Evolutionary conservation across 108 stramenopile genomes (phyloP).

Genomic region (Parmales sp.): DNA sequence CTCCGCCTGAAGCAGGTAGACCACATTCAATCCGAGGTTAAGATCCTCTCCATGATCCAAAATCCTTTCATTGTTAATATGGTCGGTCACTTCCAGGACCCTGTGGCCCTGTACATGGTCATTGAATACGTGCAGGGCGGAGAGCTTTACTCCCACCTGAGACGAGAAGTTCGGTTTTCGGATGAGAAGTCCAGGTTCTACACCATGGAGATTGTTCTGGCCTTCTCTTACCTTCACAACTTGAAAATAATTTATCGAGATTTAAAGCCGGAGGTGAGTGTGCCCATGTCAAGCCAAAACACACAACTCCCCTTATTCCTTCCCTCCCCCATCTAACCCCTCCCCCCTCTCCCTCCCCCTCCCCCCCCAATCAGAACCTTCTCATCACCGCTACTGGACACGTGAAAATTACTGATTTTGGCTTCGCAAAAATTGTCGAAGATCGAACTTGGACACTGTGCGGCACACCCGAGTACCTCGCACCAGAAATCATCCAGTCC

Average conservation of each 20-base stretch:
- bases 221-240: conserved; percentile 19
- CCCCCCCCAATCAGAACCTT: conserved; percentile 15
- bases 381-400: conserved; percentile 22
- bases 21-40: background rate
- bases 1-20: conserved; percentile 2
- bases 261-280: conserved; percentile 25
- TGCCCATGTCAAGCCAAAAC: no score
- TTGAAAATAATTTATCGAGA: conserved; percentile 26
- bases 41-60: background rate
- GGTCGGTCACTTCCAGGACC: conserved; percentile 38
- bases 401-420: conserved; percentile 20
- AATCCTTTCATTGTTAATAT: conserved; percentile 41
- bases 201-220: conserved; percentile 20
- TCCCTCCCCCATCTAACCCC: no score
- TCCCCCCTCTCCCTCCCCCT: background rate
- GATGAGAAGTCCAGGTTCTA: conserved; percentile 17
- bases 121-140: conserved; percentile 50
- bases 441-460: conserved; percentile 45
- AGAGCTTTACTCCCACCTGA: conserved; percentile 18
- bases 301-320: no score
- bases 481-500: conserved; percentile 70
- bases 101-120: conserved; percentile 48
- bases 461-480: conserved; percentile 54
- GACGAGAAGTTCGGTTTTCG: conserved; percentile 4
- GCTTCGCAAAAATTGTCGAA: conserved; percentile 31